Evolutionary conservation across 495 filamentous ascomycete species (phyloP).

Genomic region (Penicillium goetzii): DNA sequence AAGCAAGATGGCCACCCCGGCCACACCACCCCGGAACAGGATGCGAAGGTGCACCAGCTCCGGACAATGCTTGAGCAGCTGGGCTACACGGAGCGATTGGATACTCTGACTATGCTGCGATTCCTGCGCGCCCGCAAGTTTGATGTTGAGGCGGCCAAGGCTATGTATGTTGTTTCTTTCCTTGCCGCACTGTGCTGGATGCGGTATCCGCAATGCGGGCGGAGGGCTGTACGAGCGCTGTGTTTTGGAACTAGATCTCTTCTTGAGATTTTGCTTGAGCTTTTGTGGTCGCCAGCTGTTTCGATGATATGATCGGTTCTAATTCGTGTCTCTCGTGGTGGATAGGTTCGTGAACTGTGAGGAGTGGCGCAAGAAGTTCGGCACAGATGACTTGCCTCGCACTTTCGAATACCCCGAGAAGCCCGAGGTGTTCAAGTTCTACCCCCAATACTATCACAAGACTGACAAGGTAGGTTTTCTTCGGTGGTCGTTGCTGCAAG

Average conservation of each 20-base stretch:
- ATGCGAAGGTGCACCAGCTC: conserved; percentile 86
- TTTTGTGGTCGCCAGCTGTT: not conserved
- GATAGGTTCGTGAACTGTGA: conserved; percentile 89
- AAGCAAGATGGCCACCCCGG: conserved; percentile 80
- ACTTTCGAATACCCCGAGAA: conserved; percentile 91
- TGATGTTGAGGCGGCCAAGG: conserved; percentile 78
- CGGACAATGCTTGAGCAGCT: conserved; percentile 79
- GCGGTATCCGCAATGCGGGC: not conserved
- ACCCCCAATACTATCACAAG: conserved; percentile 99
- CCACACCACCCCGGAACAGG: conserved; percentile 82
- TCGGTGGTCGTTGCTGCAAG: not conserved
- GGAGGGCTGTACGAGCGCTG: conserved; percentile 3
- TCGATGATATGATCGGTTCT: conserved; percentile 1
- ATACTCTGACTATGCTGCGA: conserved; percentile 87
- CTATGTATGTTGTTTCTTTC: conserved; percentile 65
- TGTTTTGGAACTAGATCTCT: not conserved
- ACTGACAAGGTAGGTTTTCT: conserved; percentile 78
- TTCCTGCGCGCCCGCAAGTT: conserved; percentile 96
- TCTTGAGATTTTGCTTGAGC: not conserved
- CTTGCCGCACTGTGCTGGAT: not conserved
- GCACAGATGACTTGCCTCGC: conserved; percentile 80
- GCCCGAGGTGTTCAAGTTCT: conserved; percentile 83
- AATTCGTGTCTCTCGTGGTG: conserved; percentile 16
- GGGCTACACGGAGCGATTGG: conserved; percentile 82
- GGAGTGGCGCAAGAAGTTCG: conserved; percentile 85